Evolutionary conservation across 2,329 filamentous ascomycete species (phyloP).

Genomic region (Teratosphaeria zuluensis): DNA sequence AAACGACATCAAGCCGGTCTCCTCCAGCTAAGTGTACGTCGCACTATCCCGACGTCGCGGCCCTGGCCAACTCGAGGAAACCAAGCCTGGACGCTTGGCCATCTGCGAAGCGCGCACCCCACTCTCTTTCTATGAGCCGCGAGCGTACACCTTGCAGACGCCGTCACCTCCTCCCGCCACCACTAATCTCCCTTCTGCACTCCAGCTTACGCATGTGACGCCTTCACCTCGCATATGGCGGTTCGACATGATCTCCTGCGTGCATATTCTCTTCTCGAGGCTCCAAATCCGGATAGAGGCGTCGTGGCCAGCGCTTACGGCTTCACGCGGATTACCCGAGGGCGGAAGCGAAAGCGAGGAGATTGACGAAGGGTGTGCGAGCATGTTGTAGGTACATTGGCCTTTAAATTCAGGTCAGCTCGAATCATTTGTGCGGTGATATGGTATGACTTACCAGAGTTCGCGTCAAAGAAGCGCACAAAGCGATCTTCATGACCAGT

Average conservation of each 20-base stretch:
- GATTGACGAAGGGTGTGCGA: slow-evolving; percentile 88
- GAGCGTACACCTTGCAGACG: slow-evolving; percentile 72
- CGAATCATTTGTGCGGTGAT: not conserved
- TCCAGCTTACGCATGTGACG: slow-evolving; percentile 91
- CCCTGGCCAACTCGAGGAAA: not conserved
- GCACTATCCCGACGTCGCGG: not conserved
- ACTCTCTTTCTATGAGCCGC: not conserved
- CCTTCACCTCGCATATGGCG: slow-evolving; percentile 93
- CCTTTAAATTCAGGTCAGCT: slow-evolving; percentile 43
- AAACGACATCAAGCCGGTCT: not conserved
- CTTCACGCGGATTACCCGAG: slow-evolving; percentile 84
- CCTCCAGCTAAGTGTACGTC: not conserved
- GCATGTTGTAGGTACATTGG: slow-evolving; percentile 98
- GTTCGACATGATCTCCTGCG: slow-evolving; percentile 88
- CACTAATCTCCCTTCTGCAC: slow-evolving; percentile 86
- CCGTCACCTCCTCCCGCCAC: slow-evolving; percentile 92
- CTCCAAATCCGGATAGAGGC: slow-evolving; percentile 95
- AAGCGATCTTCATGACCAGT: slow-evolving; percentile 94
- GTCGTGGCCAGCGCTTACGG: slow-evolving; percentile 92
- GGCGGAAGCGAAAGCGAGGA: slow-evolving; percentile 65
- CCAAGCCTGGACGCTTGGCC: not conserved
- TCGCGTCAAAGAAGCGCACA: slow-evolving; percentile 95
- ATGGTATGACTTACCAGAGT: slow-evolving; percentile 68
- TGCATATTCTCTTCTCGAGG: slow-evolving; percentile 87
- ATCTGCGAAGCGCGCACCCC: not conserved